A percentile compares a stretch with the other conserved stretches of the same genome.
These are phyloP conservation scores for Wilcoxina mikolae DNA, from an alignment of 495 filamentous ascomycete species.

Conservation along the genomic window DNA sequence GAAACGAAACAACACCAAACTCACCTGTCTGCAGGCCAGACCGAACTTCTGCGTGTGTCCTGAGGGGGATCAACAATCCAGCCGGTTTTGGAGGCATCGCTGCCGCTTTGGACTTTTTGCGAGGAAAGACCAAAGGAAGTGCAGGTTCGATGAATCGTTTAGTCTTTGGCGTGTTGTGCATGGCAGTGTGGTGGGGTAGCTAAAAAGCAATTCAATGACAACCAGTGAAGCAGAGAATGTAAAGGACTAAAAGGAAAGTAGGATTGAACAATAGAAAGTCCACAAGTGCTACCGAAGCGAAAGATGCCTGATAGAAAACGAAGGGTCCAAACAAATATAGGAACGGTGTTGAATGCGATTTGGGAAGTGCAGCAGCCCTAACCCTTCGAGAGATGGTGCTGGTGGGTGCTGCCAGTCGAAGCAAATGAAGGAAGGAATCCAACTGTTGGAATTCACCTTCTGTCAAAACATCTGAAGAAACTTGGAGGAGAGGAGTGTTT, in stretches of 20 bases:
- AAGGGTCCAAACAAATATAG: background rate
- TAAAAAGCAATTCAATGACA: too few species aligned
- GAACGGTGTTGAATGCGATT: background rate
- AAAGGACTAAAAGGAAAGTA: background rate
- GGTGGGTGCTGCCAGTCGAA: too few species aligned
- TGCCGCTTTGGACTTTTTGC: background rate
- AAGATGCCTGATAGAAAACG: background rate
- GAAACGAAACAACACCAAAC: background rate
- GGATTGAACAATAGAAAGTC: background rate
- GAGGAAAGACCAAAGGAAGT: conserved; percentile 2
- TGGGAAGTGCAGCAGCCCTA: too few species aligned
- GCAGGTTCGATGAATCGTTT: conserved; percentile 6
- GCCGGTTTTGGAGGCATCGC: background rate
- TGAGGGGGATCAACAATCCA: conserved; percentile 37
- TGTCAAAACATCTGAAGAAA: too few species aligned
- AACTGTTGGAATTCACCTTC: too few species aligned
- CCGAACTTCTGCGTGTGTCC: conserved; percentile 40
- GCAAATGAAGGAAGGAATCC: too few species aligned
- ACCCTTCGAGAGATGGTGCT: too few species aligned
- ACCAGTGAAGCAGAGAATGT: too few species aligned
- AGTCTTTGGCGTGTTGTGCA: background rate
- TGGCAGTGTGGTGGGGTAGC: background rate
- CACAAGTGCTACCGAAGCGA: background rate
- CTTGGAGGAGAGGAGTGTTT: too few species aligned
- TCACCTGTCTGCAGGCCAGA: conserved; percentile 28